Evolutionary conservation across 208 protist species (phyloP), one percentile per base, ranked within the genome.

Genomic region (Acanthamoeba healyi): DNA sequence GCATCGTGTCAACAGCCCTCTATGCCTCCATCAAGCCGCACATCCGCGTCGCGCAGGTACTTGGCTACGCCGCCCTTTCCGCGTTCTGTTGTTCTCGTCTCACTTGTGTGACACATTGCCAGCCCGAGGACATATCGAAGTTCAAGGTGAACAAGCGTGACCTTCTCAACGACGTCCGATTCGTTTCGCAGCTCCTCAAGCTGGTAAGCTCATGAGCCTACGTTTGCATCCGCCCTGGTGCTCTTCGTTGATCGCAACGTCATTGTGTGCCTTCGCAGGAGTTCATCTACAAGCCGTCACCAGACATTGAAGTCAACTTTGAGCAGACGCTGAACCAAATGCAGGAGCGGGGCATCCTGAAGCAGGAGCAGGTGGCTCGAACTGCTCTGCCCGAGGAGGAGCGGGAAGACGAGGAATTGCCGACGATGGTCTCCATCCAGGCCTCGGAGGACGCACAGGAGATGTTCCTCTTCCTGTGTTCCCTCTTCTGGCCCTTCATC

Each of bases 391-490:
- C 67, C 32, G 67, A 77, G 67, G 67, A 77, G 67, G 67, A 77
- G 67, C 38, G 34, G 5, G 79, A 87, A 29, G 79, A 87, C 79
- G 49, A 63, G n/a, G 49, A 51, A 15, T 36, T 19, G 14, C 79
- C 79, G 2, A 51, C 79, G 10, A 34, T 61, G 46, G 49, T 61
- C 38, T 63, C 46, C 24, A 51, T 87, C 49, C 40, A 87, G 46
- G 40, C 79, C n/a, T 44, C 79, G 44, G 40, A 51, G 46, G 79
- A 87, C 36, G 79, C 49, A 2, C 79, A 87, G n/a, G 46, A 87
- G 79, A 58, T 61, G 40, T 87, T 87, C 46, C 79, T 87, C 86
- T 92, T 92, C 86, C 56, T 92, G 56, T 92, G 86, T 34, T 70
- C 86, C 40, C 63, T 92, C 40, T 72, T 92, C 15, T 92, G 86